Percentiles rank a stretch among this genome's conserved stretches.
phyloP scores from a whole-genome alignment of 1,139 yeast genomes.

The Meyerozyma elateridarum region DNA sequence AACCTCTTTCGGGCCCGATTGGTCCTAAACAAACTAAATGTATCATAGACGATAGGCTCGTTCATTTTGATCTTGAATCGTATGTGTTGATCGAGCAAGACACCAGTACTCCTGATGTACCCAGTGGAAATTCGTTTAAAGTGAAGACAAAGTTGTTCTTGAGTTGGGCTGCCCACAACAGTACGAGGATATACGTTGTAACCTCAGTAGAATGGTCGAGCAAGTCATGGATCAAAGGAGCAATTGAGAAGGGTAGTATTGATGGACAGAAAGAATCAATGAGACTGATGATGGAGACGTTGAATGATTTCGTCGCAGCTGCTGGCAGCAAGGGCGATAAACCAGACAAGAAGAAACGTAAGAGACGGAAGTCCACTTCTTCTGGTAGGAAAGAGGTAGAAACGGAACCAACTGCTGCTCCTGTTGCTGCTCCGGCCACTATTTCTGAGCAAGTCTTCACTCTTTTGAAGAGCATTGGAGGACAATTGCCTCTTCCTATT shows the following conservation, averaged over 20 bases:
- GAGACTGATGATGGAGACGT: conserved; percentile 52
- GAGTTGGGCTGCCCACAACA: conserved; percentile 73
- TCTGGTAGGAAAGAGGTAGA: conserved; percentile 7
- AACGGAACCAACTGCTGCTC: conserved; percentile 10
- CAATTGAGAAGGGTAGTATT: conserved; percentile 86
- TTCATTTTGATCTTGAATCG: conserved; percentile 56
- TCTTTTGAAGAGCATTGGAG: conserved; percentile 28
- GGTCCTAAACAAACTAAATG: conserved; percentile 96
- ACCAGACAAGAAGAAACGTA: conserved; percentile 21
- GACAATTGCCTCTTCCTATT: conserved; percentile 26
- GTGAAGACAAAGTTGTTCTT: conserved; percentile 64
- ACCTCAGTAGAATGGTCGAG: conserved; percentile 85
- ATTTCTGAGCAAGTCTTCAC: conserved; percentile 19
- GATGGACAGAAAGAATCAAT: conserved; percentile 83
- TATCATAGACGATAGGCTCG: conserved; percentile 65
- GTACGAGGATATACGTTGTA: conserved; percentile 57
- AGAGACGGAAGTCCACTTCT: conserved; percentile 14
- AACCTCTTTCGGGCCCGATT: conserved; percentile 77
- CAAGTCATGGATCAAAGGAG: conserved; percentile 88
- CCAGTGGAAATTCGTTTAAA: conserved; percentile 80
- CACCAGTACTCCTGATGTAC: conserved; percentile 90
- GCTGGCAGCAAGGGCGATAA: conserved; percentile 14
- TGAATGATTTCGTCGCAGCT: conserved; percentile 42
- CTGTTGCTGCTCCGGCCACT: conserved; percentile 9
- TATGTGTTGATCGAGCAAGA: conserved; percentile 57